Evolutionary conservation across 2,329 filamentous ascomycete species (phyloP), one percentile per base, ranked within the genome.

Genomic region (Fusarium miscanthi): DNA sequence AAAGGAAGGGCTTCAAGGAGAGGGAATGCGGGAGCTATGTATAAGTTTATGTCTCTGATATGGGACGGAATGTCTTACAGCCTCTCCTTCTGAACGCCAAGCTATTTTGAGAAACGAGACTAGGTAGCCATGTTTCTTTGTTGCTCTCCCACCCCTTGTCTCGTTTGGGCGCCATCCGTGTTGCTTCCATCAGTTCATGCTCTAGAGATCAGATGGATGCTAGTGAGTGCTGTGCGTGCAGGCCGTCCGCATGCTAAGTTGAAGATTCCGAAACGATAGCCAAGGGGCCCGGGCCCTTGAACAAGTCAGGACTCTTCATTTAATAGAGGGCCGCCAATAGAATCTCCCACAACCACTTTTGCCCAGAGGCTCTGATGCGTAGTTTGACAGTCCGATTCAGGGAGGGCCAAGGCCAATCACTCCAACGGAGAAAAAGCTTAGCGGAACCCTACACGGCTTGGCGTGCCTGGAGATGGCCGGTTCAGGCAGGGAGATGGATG

Each of bases 1-100:
- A 45, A 49, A 49, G 46, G n/a, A 53, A 51, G 69, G 65, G 69
- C 75, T 73, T 77, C 21, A 49, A 49, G 30, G 38, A 51, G 52
- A 66, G 70, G 75, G 75, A 77, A 77, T 76, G 75, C 48, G 66
- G 70, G 66, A 73, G 59, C 62, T 68, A 70, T 75, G 66, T 77
- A 77, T 77, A 76, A 66, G 63, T 69, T 66, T 63, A 75, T 69
- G 69, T 74, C 70, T 73, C 65, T 63, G 41, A 65, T 69, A 69
- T 59, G 35, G 59, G 35, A 59, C 17, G 31, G 67, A 45, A 57
- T 57, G 45, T 51, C 40, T 45, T 35, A 21, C 59, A 35, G 37
- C 31, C 43, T 45, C 45, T 45, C 30, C 38, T 33, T 41, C 23
- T 16, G n/a, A 25, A 58, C 35, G 49, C 58, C 65, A 69, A 52